These are phyloP conservation scores for Capronia coronata DNA, from an alignment of 2,329 filamentous ascomycete species.

Conservation along the genomic window DNA sequence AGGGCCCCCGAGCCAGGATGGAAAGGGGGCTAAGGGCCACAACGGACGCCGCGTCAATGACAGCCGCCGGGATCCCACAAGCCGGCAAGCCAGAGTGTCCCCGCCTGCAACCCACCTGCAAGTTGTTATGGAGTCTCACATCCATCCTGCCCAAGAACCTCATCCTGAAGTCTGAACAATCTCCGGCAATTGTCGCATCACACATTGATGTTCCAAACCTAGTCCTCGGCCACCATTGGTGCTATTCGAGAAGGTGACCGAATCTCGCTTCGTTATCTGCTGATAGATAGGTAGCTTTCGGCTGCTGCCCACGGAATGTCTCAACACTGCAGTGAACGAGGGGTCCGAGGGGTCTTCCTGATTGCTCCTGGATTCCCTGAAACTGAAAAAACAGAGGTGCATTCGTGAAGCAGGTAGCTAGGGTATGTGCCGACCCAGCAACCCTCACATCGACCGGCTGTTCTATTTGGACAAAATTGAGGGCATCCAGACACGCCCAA, in stretches of 20 bases:
- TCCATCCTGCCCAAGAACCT: background rate
- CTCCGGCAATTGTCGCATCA: conserved; percentile 21
- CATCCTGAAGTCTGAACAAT: conserved; percentile 17
- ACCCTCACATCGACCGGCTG: too few relatives aligned
- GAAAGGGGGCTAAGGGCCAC: conserved; percentile 14
- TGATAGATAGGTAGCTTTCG: conserved; percentile 2
- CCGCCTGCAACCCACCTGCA: conserved; percentile 15
- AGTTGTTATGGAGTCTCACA: conserved; percentile 4
- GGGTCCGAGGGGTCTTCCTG: conserved; percentile 5
- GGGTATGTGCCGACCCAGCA: too few relatives aligned
- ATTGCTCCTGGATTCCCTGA: background rate
- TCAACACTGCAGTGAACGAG: background rate
- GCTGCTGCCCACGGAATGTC: too few relatives aligned
- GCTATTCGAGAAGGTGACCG: conserved; percentile 16
- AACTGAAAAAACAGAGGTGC: background rate
- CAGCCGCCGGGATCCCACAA: conserved; percentile 23
- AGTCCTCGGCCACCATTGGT: conserved; percentile 1
- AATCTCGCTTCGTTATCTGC: conserved; percentile 9
- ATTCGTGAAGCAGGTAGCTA: too few relatives aligned
- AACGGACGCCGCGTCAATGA: conserved; percentile 16
- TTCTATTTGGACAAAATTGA: too few relatives aligned
- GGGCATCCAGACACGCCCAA: too few relatives aligned
- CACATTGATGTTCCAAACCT: conserved; percentile 3
- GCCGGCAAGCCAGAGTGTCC: conserved; percentile 13
- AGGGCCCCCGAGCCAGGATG: conserved; percentile 1